These are phyloP conservation scores for Onygenales sp. DNA, from an alignment of 2,329 filamentous ascomycete genomes.

Conservation along the genomic window DNA sequence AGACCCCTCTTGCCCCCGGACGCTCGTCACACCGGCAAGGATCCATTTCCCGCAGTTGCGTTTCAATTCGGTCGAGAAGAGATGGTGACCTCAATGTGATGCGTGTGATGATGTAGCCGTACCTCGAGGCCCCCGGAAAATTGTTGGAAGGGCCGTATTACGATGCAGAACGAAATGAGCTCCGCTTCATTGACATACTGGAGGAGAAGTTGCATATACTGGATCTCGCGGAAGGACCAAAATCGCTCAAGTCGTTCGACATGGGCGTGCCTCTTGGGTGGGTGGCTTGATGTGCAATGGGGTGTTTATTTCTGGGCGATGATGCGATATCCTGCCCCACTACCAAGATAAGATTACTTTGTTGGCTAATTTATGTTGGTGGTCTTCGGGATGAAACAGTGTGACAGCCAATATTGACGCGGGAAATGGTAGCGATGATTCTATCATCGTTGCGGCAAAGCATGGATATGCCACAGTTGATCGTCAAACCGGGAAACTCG, in stretches of 20 bases:
- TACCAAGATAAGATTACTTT: too few species aligned
- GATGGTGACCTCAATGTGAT: background rate
- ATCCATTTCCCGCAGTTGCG: background rate
- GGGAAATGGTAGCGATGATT: background rate
- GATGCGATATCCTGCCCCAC: too few species aligned
- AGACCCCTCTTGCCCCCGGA: background rate
- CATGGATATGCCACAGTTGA: conserved; percentile 72
- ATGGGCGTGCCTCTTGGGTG: conserved; percentile 50
- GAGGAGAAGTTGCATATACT: conserved; percentile 64
- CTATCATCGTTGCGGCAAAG: conserved; percentile 66
- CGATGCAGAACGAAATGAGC: conserved; percentile 28
- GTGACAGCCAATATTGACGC: background rate
- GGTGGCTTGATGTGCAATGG: conserved; percentile 8
- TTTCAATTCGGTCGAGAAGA: background rate
- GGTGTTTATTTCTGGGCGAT: background rate
- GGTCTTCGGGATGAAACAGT: background rate
- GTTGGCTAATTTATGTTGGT: too few species aligned
- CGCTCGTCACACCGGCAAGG: too few species aligned
- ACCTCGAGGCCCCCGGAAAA: conserved; percentile 27
- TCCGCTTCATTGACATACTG: conserved; percentile 58
- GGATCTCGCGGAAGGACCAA: conserved; percentile 53
- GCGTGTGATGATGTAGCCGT: conserved; percentile 22
- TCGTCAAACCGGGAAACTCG: conserved; percentile 46
- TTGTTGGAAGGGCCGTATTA: conserved; percentile 34
- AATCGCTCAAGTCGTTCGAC: conserved; percentile 47